Conservation (phyloP, 2,329 filamentous ascomycete genomes). For the Periconia sp. region DNA sequence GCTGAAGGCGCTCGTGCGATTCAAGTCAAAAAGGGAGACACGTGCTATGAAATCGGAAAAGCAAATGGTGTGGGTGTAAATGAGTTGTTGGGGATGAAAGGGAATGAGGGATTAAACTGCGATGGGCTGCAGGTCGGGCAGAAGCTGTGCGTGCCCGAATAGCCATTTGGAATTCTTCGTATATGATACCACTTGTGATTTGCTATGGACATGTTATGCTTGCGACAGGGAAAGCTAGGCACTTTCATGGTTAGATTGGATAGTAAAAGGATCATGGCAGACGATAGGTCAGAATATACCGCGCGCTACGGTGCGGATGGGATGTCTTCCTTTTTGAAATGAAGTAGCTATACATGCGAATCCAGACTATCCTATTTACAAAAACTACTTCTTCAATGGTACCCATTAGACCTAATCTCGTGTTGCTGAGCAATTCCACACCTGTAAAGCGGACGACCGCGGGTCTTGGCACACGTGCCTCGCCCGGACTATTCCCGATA, state of each 20-base stretch:
- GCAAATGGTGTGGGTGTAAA: constrained; percentile 52
- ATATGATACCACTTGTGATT: constrained; percentile 4
- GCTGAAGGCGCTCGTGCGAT: constrained; percentile 42
- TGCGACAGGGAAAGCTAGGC: too few species aligned
- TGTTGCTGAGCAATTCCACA: too few species aligned
- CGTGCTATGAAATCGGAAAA: constrained; percentile 61
- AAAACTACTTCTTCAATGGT: too few species aligned
- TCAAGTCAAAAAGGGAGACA: constrained; percentile 55
- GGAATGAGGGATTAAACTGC: constrained; percentile 58
- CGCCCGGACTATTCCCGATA: constrained; percentile 4
- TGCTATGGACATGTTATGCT: not conserved
- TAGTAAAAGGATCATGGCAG: too few species aligned
- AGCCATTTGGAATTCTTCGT: not conserved
- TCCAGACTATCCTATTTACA: too few species aligned
- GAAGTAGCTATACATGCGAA: too few species aligned
- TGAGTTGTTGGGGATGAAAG: constrained; percentile 48
- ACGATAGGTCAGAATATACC: too few species aligned
- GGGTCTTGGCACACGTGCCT: too few species aligned
- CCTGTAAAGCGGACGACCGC: too few species aligned
- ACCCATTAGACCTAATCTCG: too few species aligned
- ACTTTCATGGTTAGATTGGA: too few species aligned
- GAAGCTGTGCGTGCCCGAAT: constrained; percentile 54
- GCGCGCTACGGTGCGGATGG: too few species aligned
- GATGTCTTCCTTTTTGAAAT: not conserved
- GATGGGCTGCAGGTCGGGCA: constrained; percentile 52